Conservation (phyloP, 2,329 filamentous ascomycete genomes). For the Sclerotinia subarctica region DNA sequence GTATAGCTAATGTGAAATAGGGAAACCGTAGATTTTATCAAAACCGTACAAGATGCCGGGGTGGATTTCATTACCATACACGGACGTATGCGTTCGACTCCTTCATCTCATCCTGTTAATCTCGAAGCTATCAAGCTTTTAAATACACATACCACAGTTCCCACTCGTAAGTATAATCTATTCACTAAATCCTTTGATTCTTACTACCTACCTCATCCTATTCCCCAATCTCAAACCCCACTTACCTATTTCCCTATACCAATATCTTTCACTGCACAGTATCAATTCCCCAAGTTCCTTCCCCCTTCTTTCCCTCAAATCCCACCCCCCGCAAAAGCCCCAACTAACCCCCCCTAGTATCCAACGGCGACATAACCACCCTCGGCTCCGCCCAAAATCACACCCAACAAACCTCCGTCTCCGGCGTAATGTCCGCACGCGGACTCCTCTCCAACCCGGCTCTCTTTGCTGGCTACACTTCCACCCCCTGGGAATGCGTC, state of each 20-base stretch:
- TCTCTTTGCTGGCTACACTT: slow-evolving; percentile 52
- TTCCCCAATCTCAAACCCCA: no score
- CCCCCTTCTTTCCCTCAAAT: no score
- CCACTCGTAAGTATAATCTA: not conserved
- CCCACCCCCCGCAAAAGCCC: no score
- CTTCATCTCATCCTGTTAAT: slow-evolving; percentile 59
- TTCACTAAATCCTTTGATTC: no score
- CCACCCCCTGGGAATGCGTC: slow-evolving; percentile 61
- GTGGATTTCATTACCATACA: slow-evolving; percentile 71
- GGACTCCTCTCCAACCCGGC: slow-evolving; percentile 66
- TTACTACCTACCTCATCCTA: no score
- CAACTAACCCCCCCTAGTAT: slow-evolving; percentile 39
- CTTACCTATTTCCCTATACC: no score
- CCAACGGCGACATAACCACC: slow-evolving; percentile 68
- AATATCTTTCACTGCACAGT: no score
- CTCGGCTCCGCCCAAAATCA: slow-evolving; percentile 36
- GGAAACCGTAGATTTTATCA: slow-evolving; percentile 57
- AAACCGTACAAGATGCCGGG: slow-evolving; percentile 55
- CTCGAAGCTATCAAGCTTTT: slow-evolving; percentile 53
- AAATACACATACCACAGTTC: not conserved
- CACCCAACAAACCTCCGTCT: slow-evolving; percentile 39
- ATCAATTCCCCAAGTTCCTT: no score
- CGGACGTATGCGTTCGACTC: slow-evolving; percentile 59
- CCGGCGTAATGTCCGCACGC: slow-evolving; percentile 67
- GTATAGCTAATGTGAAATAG: not conserved